Evolutionary conservation across 2,329 filamentous ascomycete genomes (phyloP).

Genomic region (Lomentospora prolificans): DNA sequence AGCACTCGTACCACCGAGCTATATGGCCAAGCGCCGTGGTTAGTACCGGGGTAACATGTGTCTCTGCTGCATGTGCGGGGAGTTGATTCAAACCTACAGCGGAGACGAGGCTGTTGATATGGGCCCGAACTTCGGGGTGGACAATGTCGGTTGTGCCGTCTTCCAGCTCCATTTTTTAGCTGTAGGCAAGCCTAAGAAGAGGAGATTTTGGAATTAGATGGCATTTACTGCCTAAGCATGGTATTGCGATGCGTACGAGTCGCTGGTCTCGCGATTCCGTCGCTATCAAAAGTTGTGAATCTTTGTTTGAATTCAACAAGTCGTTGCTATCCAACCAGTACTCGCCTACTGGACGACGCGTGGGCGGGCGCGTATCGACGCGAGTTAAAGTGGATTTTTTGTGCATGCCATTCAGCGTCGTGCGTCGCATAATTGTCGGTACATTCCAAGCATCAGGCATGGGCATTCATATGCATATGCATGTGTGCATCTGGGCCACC

Average conservation of each 20-base stretch:
- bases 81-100: conserved; percentile 76
- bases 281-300: background rate
- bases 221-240: background rate
- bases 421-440: background rate
- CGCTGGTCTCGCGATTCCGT: background rate
- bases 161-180: conserved; percentile 42
- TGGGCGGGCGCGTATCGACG: conserved; percentile 1
- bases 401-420: background rate
- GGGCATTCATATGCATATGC: too few species aligned
- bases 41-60: too few species aligned
- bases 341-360: too few species aligned
- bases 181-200: background rate
- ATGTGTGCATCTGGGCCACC: too few species aligned
- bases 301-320: background rate
- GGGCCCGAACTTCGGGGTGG: conserved; percentile 84
- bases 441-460: too few species aligned
- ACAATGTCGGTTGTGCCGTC: conserved; percentile 53
- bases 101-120: conserved; percentile 87
- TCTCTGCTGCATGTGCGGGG: too few species aligned
- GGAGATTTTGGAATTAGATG: background rate
- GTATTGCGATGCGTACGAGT: background rate
- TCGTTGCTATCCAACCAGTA: background rate
- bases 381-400: background rate
- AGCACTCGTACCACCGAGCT: conserved; percentile 77
- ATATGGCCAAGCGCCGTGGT: conserved; percentile 11